A percentile compares a stretch with the other conserved stretches of the same genome.
These are phyloP conservation scores for Fusarium lateritium DNA, from an alignment of 2,329 filamentous ascomycete species.

Conservation along the genomic window DNA sequence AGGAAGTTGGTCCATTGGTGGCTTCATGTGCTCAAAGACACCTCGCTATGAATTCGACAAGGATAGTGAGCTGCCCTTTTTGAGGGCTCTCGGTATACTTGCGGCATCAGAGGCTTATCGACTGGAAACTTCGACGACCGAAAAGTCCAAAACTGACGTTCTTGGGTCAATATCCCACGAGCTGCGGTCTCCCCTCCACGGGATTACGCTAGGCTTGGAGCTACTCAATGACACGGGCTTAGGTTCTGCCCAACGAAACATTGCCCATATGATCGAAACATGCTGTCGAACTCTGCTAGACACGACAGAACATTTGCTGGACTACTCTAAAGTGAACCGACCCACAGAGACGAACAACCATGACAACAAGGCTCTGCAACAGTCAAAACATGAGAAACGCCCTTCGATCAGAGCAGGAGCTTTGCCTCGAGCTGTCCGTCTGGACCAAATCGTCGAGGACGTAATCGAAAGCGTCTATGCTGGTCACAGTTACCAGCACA, in stretches of 20 bases:
- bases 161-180: slow-evolving; percentile 73
- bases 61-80: slow-evolving; percentile 64
- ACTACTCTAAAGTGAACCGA: slow-evolving; percentile 68
- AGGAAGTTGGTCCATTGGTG: slow-evolving; percentile 63
- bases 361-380: too few relatives aligned
- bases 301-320: slow-evolving; percentile 66
- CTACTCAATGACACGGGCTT: slow-evolving; percentile 66
- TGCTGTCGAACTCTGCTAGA: slow-evolving; percentile 66
- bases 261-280: slow-evolving; percentile 63
- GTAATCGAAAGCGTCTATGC: slow-evolving; percentile 62
- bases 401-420: too few relatives aligned
- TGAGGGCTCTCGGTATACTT: slow-evolving; percentile 65
- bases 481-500: slow-evolving; percentile 57
- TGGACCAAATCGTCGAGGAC: slow-evolving; percentile 60
- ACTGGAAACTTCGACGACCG: slow-evolving; percentile 54
- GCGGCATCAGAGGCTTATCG: slow-evolving; percentile 70
- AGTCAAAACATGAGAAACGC: too few relatives aligned
- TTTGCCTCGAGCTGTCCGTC: slow-evolving; percentile 43
- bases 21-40: slow-evolving; percentile 63
- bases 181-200: slow-evolving; percentile 71
- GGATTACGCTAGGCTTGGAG: slow-evolving; percentile 68
- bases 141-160: slow-evolving; percentile 68
- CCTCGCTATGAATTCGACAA: slow-evolving; percentile 60
- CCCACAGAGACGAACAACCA: slow-evolving; percentile 23
- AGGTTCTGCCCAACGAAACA: slow-evolving; percentile 61